Evolutionary conservation across 2,329 filamentous ascomycete species (phyloP).

Genomic region (Claviceps cyperi): DNA sequence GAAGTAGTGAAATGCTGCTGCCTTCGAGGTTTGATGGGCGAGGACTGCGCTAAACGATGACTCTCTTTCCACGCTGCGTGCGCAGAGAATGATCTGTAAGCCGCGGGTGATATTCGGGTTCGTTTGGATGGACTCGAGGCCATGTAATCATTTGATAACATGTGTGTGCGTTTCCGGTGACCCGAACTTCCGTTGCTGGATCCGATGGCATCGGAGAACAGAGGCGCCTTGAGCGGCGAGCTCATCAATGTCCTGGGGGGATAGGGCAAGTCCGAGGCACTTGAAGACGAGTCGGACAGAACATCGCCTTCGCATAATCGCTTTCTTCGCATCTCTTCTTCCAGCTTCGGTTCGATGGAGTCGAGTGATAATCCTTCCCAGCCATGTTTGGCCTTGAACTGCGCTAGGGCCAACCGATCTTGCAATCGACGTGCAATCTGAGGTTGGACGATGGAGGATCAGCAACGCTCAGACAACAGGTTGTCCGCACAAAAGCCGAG

Average conservation of each 20-base stretch:
- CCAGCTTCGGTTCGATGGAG: constrained; percentile 69
- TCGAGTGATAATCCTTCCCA: constrained; percentile 84
- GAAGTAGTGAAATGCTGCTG: constrained; percentile 61
- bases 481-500: not conserved
- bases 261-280: constrained; percentile 63
- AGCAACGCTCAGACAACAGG: not conserved
- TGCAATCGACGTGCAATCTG: constrained; percentile 89
- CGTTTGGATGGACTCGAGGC: constrained; percentile 52
- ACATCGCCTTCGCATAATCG: constrained; percentile 57
- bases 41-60: constrained; percentile 70
- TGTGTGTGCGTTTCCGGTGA: constrained; percentile 49
- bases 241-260: constrained; percentile 59
- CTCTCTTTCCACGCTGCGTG: constrained; percentile 60
- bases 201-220: constrained; percentile 72
- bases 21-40: constrained; percentile 65
- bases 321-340: constrained; percentile 64
- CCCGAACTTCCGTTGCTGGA: constrained; percentile 54
- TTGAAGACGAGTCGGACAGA: constrained; percentile 77
- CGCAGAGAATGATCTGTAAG: constrained; percentile 40
- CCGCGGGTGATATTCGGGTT: constrained; percentile 46
- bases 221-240: constrained; percentile 66
- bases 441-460: not conserved
- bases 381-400: constrained; percentile 93
- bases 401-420: constrained; percentile 85
- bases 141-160: constrained; percentile 40